Base-by-base conservation (phyloP, 2,329 filamentous ascomycete species). In the Septoria petroselini region DNA sequence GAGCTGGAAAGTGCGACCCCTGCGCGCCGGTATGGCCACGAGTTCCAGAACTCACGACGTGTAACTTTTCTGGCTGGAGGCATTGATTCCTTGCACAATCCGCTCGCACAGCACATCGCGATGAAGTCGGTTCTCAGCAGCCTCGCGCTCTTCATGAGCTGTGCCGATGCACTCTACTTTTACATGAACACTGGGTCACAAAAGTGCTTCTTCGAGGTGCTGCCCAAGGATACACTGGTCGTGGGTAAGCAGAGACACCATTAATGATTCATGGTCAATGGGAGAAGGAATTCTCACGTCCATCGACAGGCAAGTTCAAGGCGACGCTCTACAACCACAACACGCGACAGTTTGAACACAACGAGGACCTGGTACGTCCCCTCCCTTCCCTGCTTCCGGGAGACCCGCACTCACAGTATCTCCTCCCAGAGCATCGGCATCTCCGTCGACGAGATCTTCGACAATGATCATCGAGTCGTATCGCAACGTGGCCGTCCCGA, bases 161-260 rank as follows among this genome's bases (percentile, higher is more conserved):
- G 83, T 53, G 82, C 86, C 55, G 86, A 90, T 68, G 90, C 91
- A 49, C 81, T 98, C 52, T 91, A 95, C 82, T 95, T 98, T 79
- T 97, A 87, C 77, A 84, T 97, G 70, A 90, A 97, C 69, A 88
- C 86, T 65, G 80, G 81, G 41, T 76, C 81, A 58, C 85, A 88
- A 61, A 96, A 94, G 75, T 98, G 93, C 75, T 98, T 98, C 82
- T 95, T 87, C 74, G 93, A 98, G 76, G 91, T 97, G 72, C 81
- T 98, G 52, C 91, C 93, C 59, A 96, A 97, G 77, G 91, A 95
- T 71, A 97, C 93, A 11, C 76, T 98, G 51, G 91, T 98, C 48
- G 91, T 96, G 52, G 93, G 82, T 85, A 76, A 55, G 81, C 19
- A 14, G 33, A 23, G 19, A 29, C 14, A 25, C n/a, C n/a, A n/a